Evolutionary conservation across 306 rosid species (phyloP).

Genomic region (Trifolium dubium): DNA sequence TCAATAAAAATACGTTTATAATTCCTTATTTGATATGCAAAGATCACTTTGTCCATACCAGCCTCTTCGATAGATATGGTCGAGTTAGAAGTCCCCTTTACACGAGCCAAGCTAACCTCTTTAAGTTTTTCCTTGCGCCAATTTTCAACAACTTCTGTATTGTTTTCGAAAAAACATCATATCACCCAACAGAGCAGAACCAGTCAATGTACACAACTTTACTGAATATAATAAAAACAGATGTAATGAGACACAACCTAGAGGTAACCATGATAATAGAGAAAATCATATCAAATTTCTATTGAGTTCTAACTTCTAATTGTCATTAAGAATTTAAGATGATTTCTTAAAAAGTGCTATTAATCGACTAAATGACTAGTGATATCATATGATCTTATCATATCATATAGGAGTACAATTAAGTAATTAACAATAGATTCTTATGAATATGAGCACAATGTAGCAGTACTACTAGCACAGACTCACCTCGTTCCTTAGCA

Average conservation of each 20-base stretch:
- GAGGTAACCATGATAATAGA: too few relatives aligned
- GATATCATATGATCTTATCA: too few relatives aligned
- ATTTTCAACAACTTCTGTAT: conserved; percentile 69
- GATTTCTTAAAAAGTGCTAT: too few relatives aligned
- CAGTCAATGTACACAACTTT: neutral
- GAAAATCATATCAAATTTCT: neutral
- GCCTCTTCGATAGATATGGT: conserved; percentile 63
- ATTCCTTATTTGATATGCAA: neutral
- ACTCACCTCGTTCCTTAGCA: conserved; percentile 73
- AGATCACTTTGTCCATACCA: conserved; percentile 48
- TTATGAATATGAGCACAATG: too few relatives aligned
- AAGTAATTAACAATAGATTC: too few relatives aligned
- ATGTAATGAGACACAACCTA: too few relatives aligned
- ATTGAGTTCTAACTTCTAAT: too few relatives aligned
- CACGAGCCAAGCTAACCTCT: conserved; percentile 53
- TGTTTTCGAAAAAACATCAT: neutral
- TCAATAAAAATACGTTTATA: neutral
- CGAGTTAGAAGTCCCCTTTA: conserved; percentile 46
- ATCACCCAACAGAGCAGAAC: conserved; percentile 16
- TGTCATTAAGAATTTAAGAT: too few relatives aligned
- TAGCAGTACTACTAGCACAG: neutral
- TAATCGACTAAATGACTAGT: too few relatives aligned
- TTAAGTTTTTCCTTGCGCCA: conserved; percentile 81
- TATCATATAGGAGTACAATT: too few relatives aligned
- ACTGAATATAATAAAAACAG: neutral